phyloP scores from a whole-genome alignment of 768 basidiomycete genomes.

The Exidia glandulosa region DNA sequence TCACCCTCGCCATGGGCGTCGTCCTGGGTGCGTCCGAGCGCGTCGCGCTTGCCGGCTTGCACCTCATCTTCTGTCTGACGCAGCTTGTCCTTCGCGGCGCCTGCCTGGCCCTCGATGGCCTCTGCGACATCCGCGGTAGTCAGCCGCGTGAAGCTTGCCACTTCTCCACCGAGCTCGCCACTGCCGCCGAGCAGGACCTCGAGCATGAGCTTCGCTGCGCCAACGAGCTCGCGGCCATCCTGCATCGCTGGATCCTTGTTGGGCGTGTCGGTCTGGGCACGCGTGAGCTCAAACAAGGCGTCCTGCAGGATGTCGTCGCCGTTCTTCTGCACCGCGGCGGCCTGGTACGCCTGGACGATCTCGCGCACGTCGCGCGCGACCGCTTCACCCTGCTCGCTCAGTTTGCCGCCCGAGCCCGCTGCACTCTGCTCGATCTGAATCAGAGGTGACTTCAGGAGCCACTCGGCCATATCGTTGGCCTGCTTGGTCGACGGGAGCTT shows the following conservation, averaged over 20 bases:
- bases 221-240: constrained; percentile 41
- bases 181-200: constrained; percentile 42
- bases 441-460: constrained; percentile 18
- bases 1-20: constrained; percentile 41
- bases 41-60: constrained; percentile 47
- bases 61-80: constrained; percentile 47
- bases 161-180: constrained; percentile 49
- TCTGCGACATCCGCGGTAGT: constrained; percentile 59
- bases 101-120: constrained; percentile 40
- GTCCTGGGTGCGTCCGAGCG: constrained; percentile 37
- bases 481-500: constrained; percentile 60
- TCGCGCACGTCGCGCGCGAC: constrained; percentile 40
- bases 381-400: constrained; percentile 44
- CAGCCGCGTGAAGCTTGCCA: constrained; percentile 52
- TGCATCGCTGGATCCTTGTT: constrained; percentile 28
- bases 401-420: constrained; percentile 22
- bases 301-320: constrained; percentile 56
- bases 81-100: constrained; percentile 38
- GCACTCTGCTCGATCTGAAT: constrained; percentile 30
- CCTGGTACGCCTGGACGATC: constrained; percentile 48
- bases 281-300: constrained; percentile 51
- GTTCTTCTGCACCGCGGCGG: constrained; percentile 46
- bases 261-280: constrained; percentile 29
- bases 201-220: constrained; percentile 39
- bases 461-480: constrained; percentile 40